Conservation (phyloP, 441 rosid genomes). For the Populus hybrid region DNA sequence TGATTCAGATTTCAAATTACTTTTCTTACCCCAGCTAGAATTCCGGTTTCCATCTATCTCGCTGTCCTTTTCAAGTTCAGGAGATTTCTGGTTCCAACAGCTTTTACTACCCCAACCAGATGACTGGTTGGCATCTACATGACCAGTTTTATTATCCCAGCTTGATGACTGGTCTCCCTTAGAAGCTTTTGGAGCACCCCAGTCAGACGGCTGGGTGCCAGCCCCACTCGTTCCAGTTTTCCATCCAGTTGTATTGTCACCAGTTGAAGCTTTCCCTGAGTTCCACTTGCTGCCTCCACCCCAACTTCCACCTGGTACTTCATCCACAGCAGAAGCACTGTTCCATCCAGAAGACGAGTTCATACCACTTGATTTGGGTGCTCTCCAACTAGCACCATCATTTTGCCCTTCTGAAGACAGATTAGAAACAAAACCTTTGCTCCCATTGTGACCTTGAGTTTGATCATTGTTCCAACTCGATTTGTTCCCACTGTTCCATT, state of each 20-base stretch:
- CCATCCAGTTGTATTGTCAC: constrained; percentile 5
- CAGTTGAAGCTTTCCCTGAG: not conserved
- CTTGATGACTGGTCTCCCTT: not conserved
- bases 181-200: constrained; percentile 16
- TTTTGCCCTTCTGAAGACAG: not conserved
- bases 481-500: constrained; percentile 1
- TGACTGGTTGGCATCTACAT: not conserved
- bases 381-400: not conserved
- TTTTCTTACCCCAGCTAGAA: constrained; percentile 34
- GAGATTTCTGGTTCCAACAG: constrained; percentile 9
- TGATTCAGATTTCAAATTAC: constrained; percentile 24
- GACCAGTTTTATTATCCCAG: constrained; percentile 11
- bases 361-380: not conserved
- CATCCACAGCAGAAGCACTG: not conserved
- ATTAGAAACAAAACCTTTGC: not conserved
- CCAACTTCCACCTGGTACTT: constrained; percentile 1
- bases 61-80: not conserved
- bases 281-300: constrained; percentile 12
- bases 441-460: not conserved
- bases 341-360: not conserved
- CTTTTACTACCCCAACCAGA: constrained; percentile 15
- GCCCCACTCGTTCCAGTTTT: not conserved
- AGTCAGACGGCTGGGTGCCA: not conserved
- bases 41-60: not conserved
- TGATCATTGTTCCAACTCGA: not conserved